Base-by-base conservation (phyloP, 257 asterid genomes). In the Solanum pennellii region DNA sequence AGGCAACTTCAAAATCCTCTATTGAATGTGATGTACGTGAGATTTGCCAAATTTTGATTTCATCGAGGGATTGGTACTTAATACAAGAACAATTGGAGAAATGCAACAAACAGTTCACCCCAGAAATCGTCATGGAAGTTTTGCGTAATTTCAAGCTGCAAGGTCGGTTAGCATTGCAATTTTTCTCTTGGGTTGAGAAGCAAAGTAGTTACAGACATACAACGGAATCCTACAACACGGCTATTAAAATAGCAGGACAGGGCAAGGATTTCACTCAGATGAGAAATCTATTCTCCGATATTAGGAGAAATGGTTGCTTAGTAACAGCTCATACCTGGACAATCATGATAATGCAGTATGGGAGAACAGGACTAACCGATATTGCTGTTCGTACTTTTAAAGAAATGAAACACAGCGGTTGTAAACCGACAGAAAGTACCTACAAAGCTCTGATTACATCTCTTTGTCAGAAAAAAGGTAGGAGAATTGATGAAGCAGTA, bases 311-410 rank as follows among this genome's bases (percentile, higher is more conserved):
- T 65, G 93, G 94, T 18, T 91, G 39, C 90, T 82, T 83, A 68
- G 88, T 95, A 89, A 90, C 97, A 39, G 84, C 98, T 83, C 96
- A 96, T 88, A 91, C 99, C 23, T 95, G 99, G 99, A 93, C 96
- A 12, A 93, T 95, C 94, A 93, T 95, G 95, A 96, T 96, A 88
- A 89, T 92, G 98, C 96, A 88, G 94, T 96, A 96, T 88, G 98
- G 98, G 12, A 94, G 93, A 83, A 91, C 96, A 27, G 98, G 99
- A 65, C 90, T 95, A 87, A 96, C 98, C 2, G 90, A 95, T 85
- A 92, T 91, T 49, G 96, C 99, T 82, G 88, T 94, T 92, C 90
- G 84, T 56, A 89, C 42, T 80, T 96, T 95, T 87, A 88, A 37
- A 84, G 98, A 96, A 90, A 95, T 96, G 98, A 95, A 94, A 90